Conservation (phyloP, 495 filamentous ascomycete genomes). For the Penicillium waksmanii region DNA sequence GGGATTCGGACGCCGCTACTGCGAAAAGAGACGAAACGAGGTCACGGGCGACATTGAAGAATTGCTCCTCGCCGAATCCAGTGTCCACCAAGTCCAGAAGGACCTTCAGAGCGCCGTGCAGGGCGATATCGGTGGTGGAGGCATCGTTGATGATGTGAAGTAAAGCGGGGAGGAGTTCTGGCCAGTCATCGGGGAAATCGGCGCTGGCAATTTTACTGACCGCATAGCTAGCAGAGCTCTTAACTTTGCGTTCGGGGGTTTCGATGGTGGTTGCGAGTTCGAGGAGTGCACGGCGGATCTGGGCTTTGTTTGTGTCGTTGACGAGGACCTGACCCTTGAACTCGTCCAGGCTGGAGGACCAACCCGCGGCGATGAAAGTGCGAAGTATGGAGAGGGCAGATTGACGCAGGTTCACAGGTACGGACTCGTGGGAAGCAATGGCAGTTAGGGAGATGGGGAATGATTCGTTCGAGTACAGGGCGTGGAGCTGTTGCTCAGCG, state of each 20-base stretch:
- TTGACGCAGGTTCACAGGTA: conserved; percentile 77
- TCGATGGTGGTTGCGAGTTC: conserved; percentile 75
- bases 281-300: conserved; percentile 69
- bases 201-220: conserved; percentile 92
- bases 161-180: conserved; percentile 76
- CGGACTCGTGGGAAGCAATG: conserved; percentile 72
- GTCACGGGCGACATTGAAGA: conserved; percentile 83
- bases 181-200: conserved; percentile 96
- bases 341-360: conserved; percentile 71
- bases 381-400: conserved; percentile 79
- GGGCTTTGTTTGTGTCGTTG: conserved; percentile 69
- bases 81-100: conserved; percentile 92
- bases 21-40: conserved; percentile 82
- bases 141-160: conserved; percentile 71
- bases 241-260: conserved; percentile 77
- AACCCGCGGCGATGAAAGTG: conserved; percentile 77
- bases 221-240: conserved; percentile 82
- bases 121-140: conserved; percentile 69
- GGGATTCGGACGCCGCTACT: conserved; percentile 73
- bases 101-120: conserved; percentile 87
- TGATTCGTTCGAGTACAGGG: conserved; percentile 64
- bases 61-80: conserved; percentile 88
- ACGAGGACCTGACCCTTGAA: conserved; percentile 65
- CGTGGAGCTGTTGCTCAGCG: conserved; percentile 76
- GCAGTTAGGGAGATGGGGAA: conserved; percentile 79